Percentiles rank a stretch among this genome's conserved stretches.
Conservation (phyloP, 805 yeast species). For the Aciculoconidium aculeatum region DNA sequence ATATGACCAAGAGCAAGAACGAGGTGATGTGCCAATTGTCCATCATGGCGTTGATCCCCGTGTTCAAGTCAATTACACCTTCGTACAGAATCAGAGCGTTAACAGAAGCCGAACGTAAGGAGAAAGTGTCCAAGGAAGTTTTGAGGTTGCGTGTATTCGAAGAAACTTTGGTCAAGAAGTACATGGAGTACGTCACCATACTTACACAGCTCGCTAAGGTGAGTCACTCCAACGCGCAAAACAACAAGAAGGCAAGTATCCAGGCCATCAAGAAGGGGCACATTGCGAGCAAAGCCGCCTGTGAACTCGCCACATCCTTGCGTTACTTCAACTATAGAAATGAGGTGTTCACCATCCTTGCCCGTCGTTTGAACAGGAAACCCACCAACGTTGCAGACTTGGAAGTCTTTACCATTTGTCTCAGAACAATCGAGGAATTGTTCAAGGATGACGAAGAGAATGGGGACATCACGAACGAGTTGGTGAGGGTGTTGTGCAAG, state of each 20-base stretch:
- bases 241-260: conserved; percentile 23
- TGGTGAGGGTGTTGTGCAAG: conserved; percentile 62
- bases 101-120: conserved; percentile 73
- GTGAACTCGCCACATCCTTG: conserved; percentile 61
- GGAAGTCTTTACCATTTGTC: conserved; percentile 49
- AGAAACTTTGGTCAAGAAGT: conserved; percentile 65
- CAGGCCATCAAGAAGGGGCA: conserved; percentile 43
- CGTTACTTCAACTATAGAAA: conserved; percentile 76
- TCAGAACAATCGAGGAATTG: conserved; percentile 63
- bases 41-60: conserved; percentile 72
- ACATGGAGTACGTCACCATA: conserved; percentile 58
- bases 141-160: conserved; percentile 74
- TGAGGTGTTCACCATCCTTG: conserved; percentile 63
- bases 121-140: conserved; percentile 79
- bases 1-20: conserved; percentile 64
- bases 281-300: conserved; percentile 68
- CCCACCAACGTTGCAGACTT: conserved; percentile 46
- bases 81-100: conserved; percentile 81
- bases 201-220: conserved; percentile 40
- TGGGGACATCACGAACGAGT: conserved; percentile 76
- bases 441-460: conserved; percentile 68
- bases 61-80: conserved; percentile 82
- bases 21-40: conserved; percentile 65
- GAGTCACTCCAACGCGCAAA: conserved; percentile 32
- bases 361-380: conserved; percentile 60